Percentiles rank a stretch among this genome's conserved stretches.
These are phyloP conservation scores for Calonectria pauciramosa DNA, from an alignment of 2,329 filamentous ascomycete genomes.

Conservation along the genomic window DNA sequence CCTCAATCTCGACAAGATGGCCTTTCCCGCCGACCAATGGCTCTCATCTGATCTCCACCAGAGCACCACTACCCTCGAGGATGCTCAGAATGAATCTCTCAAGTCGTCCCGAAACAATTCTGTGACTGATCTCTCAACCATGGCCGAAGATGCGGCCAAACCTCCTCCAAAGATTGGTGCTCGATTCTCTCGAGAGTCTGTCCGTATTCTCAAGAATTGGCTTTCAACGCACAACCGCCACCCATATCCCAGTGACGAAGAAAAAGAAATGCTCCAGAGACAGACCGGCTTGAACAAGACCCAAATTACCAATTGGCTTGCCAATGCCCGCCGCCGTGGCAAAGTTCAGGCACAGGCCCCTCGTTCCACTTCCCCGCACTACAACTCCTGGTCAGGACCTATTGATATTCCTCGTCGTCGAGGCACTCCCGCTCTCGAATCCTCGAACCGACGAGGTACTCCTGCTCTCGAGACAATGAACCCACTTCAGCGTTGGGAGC, in stretches of 20 bases:
- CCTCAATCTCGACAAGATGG: constrained; percentile 50
- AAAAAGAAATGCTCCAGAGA: constrained; percentile 83
- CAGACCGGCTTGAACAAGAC: constrained; percentile 85
- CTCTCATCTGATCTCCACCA: constrained; percentile 60
- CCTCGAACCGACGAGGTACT: constrained; percentile 60
- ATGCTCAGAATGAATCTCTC: constrained; percentile 41
- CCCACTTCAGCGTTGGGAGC: constrained; percentile 70
- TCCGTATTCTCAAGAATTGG: constrained; percentile 88
- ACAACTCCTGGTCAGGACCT: constrained; percentile 69
- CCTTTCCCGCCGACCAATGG: constrained; percentile 63
- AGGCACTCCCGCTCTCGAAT: constrained; percentile 67
- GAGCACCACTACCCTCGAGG: constrained; percentile 49
- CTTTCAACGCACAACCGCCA: constrained; percentile 83
- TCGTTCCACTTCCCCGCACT: constrained; percentile 78
- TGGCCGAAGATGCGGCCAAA: constrained; percentile 44
- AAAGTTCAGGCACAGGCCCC: constrained; percentile 79
- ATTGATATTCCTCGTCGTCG: constrained; percentile 80
- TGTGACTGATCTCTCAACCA: constrained; percentile 45
- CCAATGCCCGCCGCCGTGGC: constrained; percentile 86
- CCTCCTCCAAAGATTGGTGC: constrained; percentile 74
- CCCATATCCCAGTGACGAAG: constrained; percentile 89
- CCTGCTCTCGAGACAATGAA: constrained; percentile 65
- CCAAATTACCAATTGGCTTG: constrained; percentile 93
- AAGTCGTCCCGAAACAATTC: constrained; percentile 44
- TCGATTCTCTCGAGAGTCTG: constrained; percentile 84